Evolutionary conservation across 208 protist species (phyloP).

Genomic region (Trypanosoma scelopori): DNA sequence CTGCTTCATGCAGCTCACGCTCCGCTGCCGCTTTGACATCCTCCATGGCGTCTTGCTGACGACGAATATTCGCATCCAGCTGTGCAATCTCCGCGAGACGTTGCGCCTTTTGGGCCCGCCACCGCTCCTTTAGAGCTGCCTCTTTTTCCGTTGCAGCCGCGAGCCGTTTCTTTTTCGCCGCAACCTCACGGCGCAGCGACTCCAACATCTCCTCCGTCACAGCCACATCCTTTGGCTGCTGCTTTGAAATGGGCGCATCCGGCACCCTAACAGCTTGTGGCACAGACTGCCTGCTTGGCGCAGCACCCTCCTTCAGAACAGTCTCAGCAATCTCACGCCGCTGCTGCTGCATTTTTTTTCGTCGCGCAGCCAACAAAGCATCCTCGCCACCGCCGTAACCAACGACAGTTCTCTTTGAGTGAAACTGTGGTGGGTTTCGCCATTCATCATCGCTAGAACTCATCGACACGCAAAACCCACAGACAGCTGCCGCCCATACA

Average conservation of each 20-base stretch:
- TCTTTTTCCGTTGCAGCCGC: constrained; percentile 50
- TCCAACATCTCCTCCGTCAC: constrained; percentile 50
- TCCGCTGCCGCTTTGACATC: constrained; percentile 56
- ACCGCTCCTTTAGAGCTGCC: constrained; percentile 50
- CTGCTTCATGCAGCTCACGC: constrained; percentile 38
- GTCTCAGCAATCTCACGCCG: constrained; percentile 48
- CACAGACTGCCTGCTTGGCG: no score
- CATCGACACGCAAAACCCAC: constrained; percentile 9
- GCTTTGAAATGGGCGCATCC: neutral
- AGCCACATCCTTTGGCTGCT: neutral
- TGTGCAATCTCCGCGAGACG: constrained; percentile 69
- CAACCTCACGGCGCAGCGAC: constrained; percentile 53
- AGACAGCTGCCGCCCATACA: neutral
- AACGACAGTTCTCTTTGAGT: neutral
- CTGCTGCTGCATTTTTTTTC: constrained; percentile 50
- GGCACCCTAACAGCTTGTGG: no score
- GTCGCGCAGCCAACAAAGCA: constrained; percentile 64
- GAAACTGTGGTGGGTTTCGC: constrained; percentile 27
- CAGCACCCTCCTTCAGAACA: neutral
- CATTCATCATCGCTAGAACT: constrained; percentile 61
- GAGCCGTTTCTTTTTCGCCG: constrained; percentile 60
- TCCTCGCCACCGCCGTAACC: constrained; percentile 22
- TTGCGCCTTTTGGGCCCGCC: constrained; percentile 65
- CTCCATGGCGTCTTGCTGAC: constrained; percentile 47
- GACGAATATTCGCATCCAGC: constrained; percentile 55